phyloP scores from a whole-genome alignment of 805 yeast species.

The Torulaspora maleeae region DNA sequence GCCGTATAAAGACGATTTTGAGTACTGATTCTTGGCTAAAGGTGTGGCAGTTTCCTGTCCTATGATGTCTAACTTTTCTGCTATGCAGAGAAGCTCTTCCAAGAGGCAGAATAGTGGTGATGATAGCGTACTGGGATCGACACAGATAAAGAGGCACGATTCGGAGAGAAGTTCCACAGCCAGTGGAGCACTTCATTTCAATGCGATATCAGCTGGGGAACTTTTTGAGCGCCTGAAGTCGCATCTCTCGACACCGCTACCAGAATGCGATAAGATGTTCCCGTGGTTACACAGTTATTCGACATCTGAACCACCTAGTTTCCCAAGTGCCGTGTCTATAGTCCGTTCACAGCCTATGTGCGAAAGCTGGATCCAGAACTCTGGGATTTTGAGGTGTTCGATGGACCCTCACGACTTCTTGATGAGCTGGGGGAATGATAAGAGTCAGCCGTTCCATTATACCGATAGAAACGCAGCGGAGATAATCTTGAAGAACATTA shows the following conservation, averaged over 20 bases:
- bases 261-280: slow-evolving; percentile 64
- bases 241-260: slow-evolving; percentile 39
- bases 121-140: slow-evolving; percentile 4
- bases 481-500: slow-evolving; percentile 20
- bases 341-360: slow-evolving; percentile 29
- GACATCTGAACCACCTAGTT: slow-evolving; percentile 50
- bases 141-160: slow-evolving; percentile 13
- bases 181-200: background rate
- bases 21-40: background rate
- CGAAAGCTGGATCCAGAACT: slow-evolving; percentile 20
- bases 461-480: slow-evolving; percentile 16
- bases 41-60: background rate
- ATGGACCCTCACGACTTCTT: slow-evolving; percentile 53
- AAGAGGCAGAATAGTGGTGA: slow-evolving; percentile 12
- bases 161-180: slow-evolving; percentile 5
- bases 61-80: slow-evolving; percentile 7
- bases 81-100: slow-evolving; percentile 9
- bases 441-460: slow-evolving; percentile 30
- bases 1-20: background rate
- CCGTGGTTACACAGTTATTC: slow-evolving; percentile 90
- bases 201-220: slow-evolving; percentile 10
- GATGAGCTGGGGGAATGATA: slow-evolving; percentile 43
- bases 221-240: slow-evolving; percentile 9
- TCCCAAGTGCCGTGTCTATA: slow-evolving; percentile 38
- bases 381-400: slow-evolving; percentile 51